phyloP scores from a whole-genome alignment of 768 basidiomycete species.

The Amanita fuliginea region DNA sequence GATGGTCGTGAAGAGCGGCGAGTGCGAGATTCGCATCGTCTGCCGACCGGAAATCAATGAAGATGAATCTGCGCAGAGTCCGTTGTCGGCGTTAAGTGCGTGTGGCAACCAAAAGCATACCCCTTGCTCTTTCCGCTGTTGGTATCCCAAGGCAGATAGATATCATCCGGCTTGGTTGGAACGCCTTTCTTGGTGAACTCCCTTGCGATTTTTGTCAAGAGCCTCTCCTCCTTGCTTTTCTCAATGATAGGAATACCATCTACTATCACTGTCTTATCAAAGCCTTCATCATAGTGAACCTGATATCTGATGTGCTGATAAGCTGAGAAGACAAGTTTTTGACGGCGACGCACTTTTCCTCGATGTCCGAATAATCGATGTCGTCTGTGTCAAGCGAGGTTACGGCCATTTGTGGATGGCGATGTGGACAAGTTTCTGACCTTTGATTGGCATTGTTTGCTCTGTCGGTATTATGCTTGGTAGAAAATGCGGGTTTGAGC shows the following conservation, averaged over 20 bases:
- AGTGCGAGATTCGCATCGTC: constrained; percentile 66
- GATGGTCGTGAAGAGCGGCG: constrained; percentile 58
- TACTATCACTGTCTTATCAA: constrained; percentile 88
- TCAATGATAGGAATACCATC: constrained; percentile 92
- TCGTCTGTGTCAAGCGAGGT: constrained; percentile 39
- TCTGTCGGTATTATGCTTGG: not conserved
- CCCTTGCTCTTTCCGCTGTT: constrained; percentile 82
- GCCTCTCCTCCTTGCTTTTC: constrained; percentile 69
- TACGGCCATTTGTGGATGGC: constrained; percentile 30
- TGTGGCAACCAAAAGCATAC: constrained; percentile 29
- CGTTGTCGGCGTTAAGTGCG: not conserved
- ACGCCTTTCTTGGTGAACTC: constrained; percentile 78
- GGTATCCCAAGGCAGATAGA: constrained; percentile 86
- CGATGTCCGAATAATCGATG: constrained; percentile 85
- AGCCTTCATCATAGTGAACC: constrained; percentile 71
- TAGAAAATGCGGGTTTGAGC: not conserved
- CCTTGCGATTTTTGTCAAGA: constrained; percentile 72
- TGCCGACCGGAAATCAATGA: constrained; percentile 64
- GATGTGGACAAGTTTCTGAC: not conserved
- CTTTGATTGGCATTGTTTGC: constrained; percentile 6
- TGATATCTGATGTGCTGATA: constrained; percentile 50
- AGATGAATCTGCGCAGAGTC: constrained; percentile 51
- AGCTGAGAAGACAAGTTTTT: not conserved
- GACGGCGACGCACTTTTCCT: constrained; percentile 52
- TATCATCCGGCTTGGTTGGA: constrained; percentile 62